Base-by-base conservation (phyloP, 495 filamentous ascomycete species). In the Penicillium argentinense region DNA sequence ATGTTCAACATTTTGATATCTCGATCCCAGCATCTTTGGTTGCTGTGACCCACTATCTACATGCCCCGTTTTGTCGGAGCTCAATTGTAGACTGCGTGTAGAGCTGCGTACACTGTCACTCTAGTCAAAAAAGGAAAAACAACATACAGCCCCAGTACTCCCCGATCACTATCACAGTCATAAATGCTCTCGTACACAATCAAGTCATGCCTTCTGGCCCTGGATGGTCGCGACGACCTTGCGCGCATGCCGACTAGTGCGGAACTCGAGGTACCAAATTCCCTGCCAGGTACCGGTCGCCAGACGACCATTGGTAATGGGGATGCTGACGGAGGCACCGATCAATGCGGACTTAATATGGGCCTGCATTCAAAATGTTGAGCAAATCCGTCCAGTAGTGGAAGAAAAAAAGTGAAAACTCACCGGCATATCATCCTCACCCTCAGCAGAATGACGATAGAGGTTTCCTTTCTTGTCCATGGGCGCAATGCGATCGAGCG, bases 251-350 rank as follows among this genome's bases (percentile, higher is more conserved):
- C 78, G 87, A 41, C 72, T 71, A 3, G 79, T 79, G 47, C 93
- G 74, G 64, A 98, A 98, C 68, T 98, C 93, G 54, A 97, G 64
- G 62, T 92, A 91, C 90, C 91, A 98, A 45, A 97, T 89, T 0
- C 93, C 91, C 66, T 82, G 79, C 77, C 84, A 88, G 5, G 84
- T 87, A 17, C 84, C 84, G 32, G 72, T 80, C 53, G 78, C 79
- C 63, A 98, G 65, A 54, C 78, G 82, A 8, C 93, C 93, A 55
- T 98, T 81, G 49, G 77, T 82, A 60, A 98, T 95, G 5, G 95
- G 93, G 40, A 98, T 84, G 5, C 81, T 89, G 5, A 98, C 83
- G 43, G 83, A 91, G 12, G 90, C 88, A 9, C 93, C 93, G 41
- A 97, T 82, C 33, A 98, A 67, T 0, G 90, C 83, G 29, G 83